phyloP scores from a whole-genome alignment of 768 basidiomycete species.

The Gloeostereum incarnatum region DNA sequence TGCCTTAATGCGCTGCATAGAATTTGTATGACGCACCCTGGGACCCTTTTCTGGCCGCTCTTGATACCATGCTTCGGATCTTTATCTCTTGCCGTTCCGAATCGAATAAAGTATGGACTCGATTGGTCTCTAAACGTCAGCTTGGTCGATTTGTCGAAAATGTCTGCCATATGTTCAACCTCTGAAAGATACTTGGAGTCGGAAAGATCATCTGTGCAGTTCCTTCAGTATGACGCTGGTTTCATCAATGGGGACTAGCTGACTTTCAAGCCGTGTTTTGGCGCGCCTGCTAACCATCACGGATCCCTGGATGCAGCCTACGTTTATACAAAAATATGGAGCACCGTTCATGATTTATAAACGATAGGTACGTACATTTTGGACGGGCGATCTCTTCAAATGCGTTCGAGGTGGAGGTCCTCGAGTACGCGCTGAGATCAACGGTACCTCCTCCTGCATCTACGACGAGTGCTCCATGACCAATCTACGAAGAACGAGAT shows the following conservation, averaged over 20 bases:
- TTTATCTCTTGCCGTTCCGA: constrained; percentile 28
- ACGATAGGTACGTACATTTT: constrained; percentile 5
- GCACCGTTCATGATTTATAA: constrained; percentile 24
- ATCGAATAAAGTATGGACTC: constrained; percentile 28
- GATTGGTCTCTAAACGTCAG: constrained; percentile 31
- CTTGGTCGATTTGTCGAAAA: constrained; percentile 30
- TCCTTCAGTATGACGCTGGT: too few relatives aligned
- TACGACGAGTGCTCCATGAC: constrained; percentile 21
- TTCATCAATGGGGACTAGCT: neutral
- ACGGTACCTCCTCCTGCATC: constrained; percentile 42
- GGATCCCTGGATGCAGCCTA: constrained; percentile 31
- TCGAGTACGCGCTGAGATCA: constrained; percentile 29
- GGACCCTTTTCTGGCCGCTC: constrained; percentile 26
- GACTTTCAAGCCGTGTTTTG: constrained; percentile 14
- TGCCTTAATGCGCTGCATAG: neutral
- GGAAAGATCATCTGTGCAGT: constrained; percentile 10
- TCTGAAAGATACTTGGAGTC: constrained; percentile 6
- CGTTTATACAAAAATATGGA: neutral
- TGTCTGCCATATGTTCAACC: constrained; percentile 22
- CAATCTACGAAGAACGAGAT: neutral
- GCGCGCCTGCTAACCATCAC: constrained; percentile 27
- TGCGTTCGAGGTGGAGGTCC: constrained; percentile 15
- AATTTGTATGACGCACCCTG: constrained; percentile 17
- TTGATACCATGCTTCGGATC: constrained; percentile 28
- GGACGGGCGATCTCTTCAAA: constrained; percentile 20